Conservation (phyloP, 495 filamentous ascomycete species). For the Penicillium pancosmium region DNA sequence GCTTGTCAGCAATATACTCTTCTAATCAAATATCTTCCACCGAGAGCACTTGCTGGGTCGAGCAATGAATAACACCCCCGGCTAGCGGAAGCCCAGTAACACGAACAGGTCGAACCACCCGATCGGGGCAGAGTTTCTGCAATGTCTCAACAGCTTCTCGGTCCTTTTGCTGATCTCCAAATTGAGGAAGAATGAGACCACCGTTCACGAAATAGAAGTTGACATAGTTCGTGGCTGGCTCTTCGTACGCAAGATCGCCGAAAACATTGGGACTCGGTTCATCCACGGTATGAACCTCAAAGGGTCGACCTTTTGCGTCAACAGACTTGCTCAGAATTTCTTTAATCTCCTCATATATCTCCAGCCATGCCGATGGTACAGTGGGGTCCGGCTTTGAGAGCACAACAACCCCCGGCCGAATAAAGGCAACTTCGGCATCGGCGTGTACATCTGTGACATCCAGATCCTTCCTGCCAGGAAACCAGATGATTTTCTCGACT, state of each 20-base stretch:
- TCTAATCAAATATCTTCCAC: not conserved
- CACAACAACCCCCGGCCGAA: constrained; percentile 28
- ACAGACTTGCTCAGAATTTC: constrained; percentile 21
- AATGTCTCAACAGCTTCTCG: constrained; percentile 23
- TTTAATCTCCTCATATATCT: constrained; percentile 24
- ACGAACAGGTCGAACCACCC: constrained; percentile 28
- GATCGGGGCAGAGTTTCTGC: constrained; percentile 22
- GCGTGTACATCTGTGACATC: constrained; percentile 34
- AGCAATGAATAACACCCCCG: constrained; percentile 34
- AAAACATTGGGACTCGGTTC: constrained; percentile 26
- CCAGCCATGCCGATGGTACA: constrained; percentile 21
- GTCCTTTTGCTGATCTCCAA: constrained; percentile 26
- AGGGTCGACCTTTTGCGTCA: constrained; percentile 28
- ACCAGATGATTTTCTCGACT: constrained; percentile 33
- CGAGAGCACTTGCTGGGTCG: constrained; percentile 26
- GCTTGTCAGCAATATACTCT: not conserved
- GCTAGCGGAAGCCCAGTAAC: constrained; percentile 28
- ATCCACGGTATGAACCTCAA: constrained; percentile 27
- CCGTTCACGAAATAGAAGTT: constrained; percentile 36
- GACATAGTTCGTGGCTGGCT: constrained; percentile 28
- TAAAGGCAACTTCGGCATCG: constrained; percentile 30
- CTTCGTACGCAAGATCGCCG: constrained; percentile 19
- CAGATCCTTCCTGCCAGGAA: constrained; percentile 25
- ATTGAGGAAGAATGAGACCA: constrained; percentile 29
- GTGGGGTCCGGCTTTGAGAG: constrained; percentile 20